Evolutionary conservation across 2,329 filamentous ascomycete species (phyloP).

Genomic region (Elsinoe batatas): DNA sequence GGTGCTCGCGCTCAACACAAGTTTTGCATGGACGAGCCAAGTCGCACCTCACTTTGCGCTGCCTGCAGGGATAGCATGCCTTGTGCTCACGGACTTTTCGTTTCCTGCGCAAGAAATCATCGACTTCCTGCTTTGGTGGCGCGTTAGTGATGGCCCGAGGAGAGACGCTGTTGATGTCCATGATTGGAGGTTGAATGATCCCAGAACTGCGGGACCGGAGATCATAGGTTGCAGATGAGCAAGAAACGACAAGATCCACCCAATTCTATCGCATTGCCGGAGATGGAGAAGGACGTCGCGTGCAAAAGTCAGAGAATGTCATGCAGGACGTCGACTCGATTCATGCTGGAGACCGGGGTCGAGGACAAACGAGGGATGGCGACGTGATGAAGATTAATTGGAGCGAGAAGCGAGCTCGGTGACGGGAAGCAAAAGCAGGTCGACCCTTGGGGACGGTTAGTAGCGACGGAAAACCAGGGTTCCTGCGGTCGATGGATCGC

Average conservation of each 20-base stretch:
- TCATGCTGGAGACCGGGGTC: background rate
- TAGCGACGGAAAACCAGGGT: background rate
- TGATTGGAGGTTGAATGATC: conserved; percentile 9
- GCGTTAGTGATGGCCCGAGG: conserved; percentile 14
- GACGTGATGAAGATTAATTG: background rate
- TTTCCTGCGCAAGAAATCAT: conserved; percentile 41
- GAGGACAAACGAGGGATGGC: background rate
- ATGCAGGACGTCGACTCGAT: background rate
- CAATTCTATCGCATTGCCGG: conserved; percentile 5
- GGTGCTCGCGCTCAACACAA: conserved; percentile 41
- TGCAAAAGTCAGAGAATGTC: background rate
- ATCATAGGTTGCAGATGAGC: background rate
- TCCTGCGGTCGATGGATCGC: background rate
- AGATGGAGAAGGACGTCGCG: background rate
- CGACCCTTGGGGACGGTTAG: background rate
- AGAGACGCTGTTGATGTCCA: conserved; percentile 14
- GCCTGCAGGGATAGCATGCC: conserved; percentile 42
- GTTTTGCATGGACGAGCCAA: conserved; percentile 39
- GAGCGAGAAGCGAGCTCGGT: background rate
- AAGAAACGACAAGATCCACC: background rate
- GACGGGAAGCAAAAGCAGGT: background rate
- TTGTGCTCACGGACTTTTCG: conserved; percentile 44
- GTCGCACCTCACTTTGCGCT: conserved; percentile 38
- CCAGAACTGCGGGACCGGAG: conserved; percentile 6
- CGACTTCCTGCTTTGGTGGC: conserved; percentile 35